A percentile compares a stretch with the other conserved stretches of the same genome.
These are phyloP conservation scores for Schwanniomyces etchellsii DNA, from an alignment of 1,139 yeast genomes.

Conservation along the genomic window DNA sequence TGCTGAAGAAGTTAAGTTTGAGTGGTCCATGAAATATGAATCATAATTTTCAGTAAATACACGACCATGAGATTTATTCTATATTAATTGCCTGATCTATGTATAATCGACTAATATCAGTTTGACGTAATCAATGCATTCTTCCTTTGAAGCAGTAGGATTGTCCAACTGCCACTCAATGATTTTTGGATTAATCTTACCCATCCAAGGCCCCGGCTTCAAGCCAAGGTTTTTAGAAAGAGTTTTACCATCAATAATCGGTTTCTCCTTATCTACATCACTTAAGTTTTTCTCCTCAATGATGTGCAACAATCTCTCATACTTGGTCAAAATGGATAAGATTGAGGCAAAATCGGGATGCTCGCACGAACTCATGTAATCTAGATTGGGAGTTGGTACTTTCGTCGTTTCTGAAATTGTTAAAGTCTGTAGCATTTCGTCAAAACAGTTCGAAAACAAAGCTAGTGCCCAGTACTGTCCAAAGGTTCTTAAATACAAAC, in stretches of 20 bases:
- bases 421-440: conserved; percentile 15
- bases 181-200: conserved; percentile 46
- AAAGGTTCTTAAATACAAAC: conserved; percentile 51
- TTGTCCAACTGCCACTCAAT: conserved; percentile 73
- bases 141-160: conserved; percentile 48
- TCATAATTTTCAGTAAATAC: conserved; percentile 3
- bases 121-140: conserved; percentile 46
- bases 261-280: conserved; percentile 41
- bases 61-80: conserved; percentile 2
- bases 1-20: neutral
- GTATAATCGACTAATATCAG: conserved; percentile 12
- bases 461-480: conserved; percentile 49
- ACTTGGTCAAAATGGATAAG: conserved; percentile 14
- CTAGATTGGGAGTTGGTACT: conserved; percentile 1
- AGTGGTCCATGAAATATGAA: too few species aligned
- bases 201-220: conserved; percentile 87
- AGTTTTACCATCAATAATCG: conserved; percentile 66
- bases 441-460: conserved; percentile 24
- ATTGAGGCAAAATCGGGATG: conserved; percentile 3
- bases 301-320: conserved; percentile 25
- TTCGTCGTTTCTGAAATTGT: too few species aligned
- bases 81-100: neutral
- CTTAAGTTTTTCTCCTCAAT: conserved; percentile 27
- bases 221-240: conserved; percentile 43
- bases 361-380: neutral